These are phyloP conservation scores for Heracleum sosnowskyi DNA, from an alignment of 129 eudicot species.

Conservation along the genomic window DNA sequence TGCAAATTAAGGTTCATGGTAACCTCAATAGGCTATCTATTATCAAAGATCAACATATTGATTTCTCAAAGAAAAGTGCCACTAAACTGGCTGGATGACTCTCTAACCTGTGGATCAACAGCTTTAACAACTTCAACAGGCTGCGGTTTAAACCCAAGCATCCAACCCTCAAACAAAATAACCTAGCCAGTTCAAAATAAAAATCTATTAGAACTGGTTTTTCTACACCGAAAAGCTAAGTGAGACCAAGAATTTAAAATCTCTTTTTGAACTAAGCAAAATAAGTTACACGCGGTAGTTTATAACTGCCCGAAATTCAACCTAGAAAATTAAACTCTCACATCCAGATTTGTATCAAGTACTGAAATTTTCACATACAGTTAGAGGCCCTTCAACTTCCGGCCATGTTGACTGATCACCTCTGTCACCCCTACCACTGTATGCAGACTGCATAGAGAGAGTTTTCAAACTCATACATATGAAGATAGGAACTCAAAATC, in stretches of 20 bases:
- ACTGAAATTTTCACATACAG: constrained; percentile 38
- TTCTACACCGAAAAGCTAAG: background rate
- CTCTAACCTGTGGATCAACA: constrained; percentile 90
- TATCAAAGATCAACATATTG: background rate
- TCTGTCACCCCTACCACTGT: constrained; percentile 87
- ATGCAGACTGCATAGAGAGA: constrained; percentile 61
- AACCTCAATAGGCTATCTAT: background rate
- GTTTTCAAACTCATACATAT: background rate
- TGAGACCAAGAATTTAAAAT: background rate
- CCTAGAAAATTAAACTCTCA: background rate
- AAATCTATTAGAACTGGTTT: background rate
- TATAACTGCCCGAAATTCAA: background rate
- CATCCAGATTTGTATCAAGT: background rate
- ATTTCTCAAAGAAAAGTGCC: background rate
- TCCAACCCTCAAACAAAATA: constrained; percentile 94
- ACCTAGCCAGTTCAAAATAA: constrained; percentile 31
- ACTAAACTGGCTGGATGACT: background rate
- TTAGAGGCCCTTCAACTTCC: constrained; percentile 90
- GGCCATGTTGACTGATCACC: constrained; percentile 92
- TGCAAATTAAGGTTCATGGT: constrained; percentile 23
- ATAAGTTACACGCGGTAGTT: background rate
- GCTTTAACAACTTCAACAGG: constrained; percentile 61
- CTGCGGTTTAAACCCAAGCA: constrained; percentile 94
- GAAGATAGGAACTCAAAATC: background rate
- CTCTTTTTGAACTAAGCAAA: background rate